These are phyloP conservation scores for Xylona heveae DNA, from an alignment of 495 filamentous ascomycete genomes.

Conservation along the genomic window DNA sequence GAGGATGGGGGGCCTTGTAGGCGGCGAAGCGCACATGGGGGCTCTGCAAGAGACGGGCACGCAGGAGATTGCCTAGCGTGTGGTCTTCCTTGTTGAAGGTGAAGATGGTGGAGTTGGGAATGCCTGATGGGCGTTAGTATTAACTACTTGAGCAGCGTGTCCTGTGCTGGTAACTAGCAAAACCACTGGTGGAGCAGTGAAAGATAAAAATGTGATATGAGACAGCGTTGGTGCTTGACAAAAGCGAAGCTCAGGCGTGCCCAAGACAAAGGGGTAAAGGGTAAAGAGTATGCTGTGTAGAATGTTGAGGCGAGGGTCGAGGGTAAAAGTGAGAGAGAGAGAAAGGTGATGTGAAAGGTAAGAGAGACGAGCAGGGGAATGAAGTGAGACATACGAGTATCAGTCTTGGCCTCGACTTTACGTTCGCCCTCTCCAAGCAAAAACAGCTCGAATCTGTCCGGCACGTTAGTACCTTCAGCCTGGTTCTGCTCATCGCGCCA, in stretches of 20 bases:
- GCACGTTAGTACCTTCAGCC: slow-evolving; percentile 9
- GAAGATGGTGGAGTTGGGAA: slow-evolving; percentile 71
- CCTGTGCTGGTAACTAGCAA: no score
- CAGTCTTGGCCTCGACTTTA: slow-evolving; percentile 68
- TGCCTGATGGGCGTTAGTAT: slow-evolving; percentile 29
- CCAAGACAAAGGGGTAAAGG: no score
- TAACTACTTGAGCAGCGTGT: slow-evolving; percentile 1
- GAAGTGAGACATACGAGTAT: slow-evolving; percentile 47
- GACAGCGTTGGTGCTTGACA: no score
- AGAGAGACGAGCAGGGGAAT: background rate
- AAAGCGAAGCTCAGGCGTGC: no score
- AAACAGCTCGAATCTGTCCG: slow-evolving; percentile 72
- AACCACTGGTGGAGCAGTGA: no score
- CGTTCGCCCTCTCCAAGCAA: slow-evolving; percentile 69
- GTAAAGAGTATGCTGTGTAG: background rate
- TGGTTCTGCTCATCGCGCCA: no score
- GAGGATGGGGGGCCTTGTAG: slow-evolving; percentile 68
- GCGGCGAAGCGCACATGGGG: slow-evolving; percentile 65
- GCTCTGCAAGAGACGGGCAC: slow-evolving; percentile 56
- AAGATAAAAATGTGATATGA: no score
- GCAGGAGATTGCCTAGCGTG: slow-evolving; percentile 78
- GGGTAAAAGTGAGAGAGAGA: slow-evolving; percentile 1
- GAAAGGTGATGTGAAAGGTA: slow-evolving; percentile 3
- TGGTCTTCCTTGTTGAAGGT: slow-evolving; percentile 94
- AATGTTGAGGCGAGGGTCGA: background rate